Conservation (phyloP, 116 monocot species). For the Phalaenopsis hybrid region DNA sequence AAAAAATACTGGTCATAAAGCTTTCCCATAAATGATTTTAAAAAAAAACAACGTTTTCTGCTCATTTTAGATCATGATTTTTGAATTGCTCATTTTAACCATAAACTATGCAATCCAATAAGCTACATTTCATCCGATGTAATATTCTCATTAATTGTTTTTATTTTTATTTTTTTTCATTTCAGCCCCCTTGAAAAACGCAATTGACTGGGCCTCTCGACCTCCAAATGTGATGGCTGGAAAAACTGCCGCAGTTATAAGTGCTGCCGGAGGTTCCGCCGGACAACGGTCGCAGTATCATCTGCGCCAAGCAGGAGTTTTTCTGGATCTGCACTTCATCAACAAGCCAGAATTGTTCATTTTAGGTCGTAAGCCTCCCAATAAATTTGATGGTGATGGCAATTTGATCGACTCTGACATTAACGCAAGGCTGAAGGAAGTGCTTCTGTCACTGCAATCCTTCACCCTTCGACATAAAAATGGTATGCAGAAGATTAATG, state of each 20-base stretch:
- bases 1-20: too few species aligned
- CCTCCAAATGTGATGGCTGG: slow-evolving; percentile 24
- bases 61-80: too few species aligned
- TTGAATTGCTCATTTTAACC: too few species aligned
- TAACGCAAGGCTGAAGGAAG: slow-evolving; percentile 16
- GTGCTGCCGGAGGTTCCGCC: slow-evolving; percentile 25
- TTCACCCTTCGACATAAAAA: too few species aligned
- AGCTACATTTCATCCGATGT: too few species aligned
- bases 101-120: too few species aligned
- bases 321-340: slow-evolving; percentile 38
- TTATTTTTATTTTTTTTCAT: too few species aligned
- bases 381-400: slow-evolving; percentile 29
- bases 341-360: slow-evolving; percentile 38
- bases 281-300: slow-evolving; percentile 27
- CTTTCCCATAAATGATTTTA: too few species aligned
- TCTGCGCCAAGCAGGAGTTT: slow-evolving; percentile 37
- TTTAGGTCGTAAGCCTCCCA: slow-evolving; percentile 12
- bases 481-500: too few species aligned
- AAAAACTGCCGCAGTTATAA: slow-evolving; percentile 23
- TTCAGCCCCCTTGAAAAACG: slow-evolving; percentile 21
- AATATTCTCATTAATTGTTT: too few species aligned
- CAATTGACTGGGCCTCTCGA: slow-evolving; percentile 30
- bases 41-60: too few species aligned
- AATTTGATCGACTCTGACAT: slow-evolving; percentile 28
- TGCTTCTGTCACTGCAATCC: slow-evolving; percentile 22